These are phyloP conservation scores for Yamadazyma taylorii DNA, from an alignment of 1,139 yeast species.

Conservation along the genomic window DNA sequence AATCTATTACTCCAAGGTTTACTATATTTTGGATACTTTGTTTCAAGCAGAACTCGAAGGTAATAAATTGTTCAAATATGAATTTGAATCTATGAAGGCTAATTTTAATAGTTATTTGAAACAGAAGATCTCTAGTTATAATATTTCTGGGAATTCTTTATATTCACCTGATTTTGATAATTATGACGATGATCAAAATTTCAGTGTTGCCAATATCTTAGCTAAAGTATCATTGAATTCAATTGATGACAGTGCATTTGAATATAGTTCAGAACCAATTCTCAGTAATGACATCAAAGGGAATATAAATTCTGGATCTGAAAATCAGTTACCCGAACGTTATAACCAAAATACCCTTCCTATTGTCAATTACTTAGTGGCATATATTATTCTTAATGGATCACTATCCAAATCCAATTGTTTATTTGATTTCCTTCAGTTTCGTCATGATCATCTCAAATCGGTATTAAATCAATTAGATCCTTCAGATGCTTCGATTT, in stretches of 20 bases:
- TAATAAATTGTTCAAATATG: conserved; percentile 17
- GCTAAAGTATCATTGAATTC: conserved; percentile 9
- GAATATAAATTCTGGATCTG: conserved; percentile 1
- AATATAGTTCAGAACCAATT: conserved; percentile 12
- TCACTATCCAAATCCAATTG: conserved; percentile 18
- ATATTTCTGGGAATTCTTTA: conserved; percentile 10
- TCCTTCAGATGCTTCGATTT: conserved; percentile 2
- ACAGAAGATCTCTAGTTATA: conserved; percentile 24
- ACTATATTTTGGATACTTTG: conserved; percentile 28
- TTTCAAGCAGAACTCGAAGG: conserved; percentile 23
- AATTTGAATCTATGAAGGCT: conserved; percentile 24
- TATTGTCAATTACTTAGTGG: conserved; percentile 33
- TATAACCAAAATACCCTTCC: conserved; percentile 28
- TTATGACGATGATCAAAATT: conserved; percentile 15
- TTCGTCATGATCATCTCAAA: conserved; percentile 25
- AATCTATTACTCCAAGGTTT: conserved; percentile 37
- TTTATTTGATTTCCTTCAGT: conserved; percentile 24
- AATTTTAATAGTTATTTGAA: conserved; percentile 28
- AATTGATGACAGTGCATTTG: conserved; percentile 10
- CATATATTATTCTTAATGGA: conserved; percentile 30
- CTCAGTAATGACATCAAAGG: not conserved
- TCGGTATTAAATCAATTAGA: conserved; percentile 12
- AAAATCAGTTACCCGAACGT: conserved; percentile 8
- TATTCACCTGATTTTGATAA: conserved; percentile 19
- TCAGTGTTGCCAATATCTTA: conserved; percentile 7